phyloP scores from a whole-genome alignment of 345 rosid species.

The rapeseed (Brassica napus) region DNA sequence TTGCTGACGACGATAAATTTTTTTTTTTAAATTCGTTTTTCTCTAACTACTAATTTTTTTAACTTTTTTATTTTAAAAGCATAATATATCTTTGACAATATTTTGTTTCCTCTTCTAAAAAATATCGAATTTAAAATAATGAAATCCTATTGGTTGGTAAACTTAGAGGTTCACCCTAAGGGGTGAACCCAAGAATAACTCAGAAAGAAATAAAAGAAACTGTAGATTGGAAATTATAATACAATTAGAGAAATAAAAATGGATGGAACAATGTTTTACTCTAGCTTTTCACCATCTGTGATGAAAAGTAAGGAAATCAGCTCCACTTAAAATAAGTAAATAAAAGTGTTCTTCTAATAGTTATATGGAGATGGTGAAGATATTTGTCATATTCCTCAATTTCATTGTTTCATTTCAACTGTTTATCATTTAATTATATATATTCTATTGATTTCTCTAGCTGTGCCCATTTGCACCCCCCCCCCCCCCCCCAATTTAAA shows the following conservation, averaged over 20 bases:
- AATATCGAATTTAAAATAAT: no score
- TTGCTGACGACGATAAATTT: no score
- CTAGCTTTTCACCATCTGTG: neutral
- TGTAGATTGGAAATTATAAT: no score
- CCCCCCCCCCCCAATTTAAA: neutral
- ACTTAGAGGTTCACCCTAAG: no score
- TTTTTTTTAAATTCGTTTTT: no score
- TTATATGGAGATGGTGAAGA: neutral
- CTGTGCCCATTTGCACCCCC: neutral
- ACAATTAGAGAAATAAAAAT: neutral
- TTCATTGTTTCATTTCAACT: neutral
- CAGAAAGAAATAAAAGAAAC: no score
- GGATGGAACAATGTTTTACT: neutral
- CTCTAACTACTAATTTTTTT: no score
- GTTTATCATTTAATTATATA: neutral
- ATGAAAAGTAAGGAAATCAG: neutral
- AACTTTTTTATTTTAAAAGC: no score
- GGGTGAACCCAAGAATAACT: no score
- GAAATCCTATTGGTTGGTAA: no score
- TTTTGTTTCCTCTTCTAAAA: no score
- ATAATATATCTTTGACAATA: no score
- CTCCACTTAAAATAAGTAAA: neutral
- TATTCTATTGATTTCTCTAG: neutral
- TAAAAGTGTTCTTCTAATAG: neutral
- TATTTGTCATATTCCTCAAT: neutral